These are phyloP conservation scores for Miscanthus lutarioriparius DNA, from an alignment of 176 grass and related monocot genomes.

Conservation along the genomic window DNA sequence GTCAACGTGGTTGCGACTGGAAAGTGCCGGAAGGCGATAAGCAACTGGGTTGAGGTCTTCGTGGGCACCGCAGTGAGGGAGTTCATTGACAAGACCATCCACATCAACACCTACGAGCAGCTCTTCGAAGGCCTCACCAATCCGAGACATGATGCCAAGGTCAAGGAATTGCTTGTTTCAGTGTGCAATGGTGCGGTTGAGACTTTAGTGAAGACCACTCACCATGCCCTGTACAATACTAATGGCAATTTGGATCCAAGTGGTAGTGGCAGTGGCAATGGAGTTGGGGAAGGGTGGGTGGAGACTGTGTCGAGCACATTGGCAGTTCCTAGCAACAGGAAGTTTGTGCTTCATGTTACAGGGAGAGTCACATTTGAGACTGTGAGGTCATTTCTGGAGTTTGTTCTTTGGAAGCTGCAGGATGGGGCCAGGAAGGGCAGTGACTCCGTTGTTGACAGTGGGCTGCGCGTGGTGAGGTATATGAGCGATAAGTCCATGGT, in stretches of 20 bases:
- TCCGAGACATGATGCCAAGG: constrained; percentile 65
- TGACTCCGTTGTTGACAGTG: constrained; percentile 32
- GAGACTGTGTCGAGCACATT: constrained; percentile 69
- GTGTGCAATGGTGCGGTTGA: constrained; percentile 83
- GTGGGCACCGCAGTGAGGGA: constrained; percentile 71
- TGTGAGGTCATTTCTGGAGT: constrained; percentile 86
- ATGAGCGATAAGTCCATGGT: constrained; percentile 78
- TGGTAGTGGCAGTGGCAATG: neutral
- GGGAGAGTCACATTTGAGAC: constrained; percentile 96
- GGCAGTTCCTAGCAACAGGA: constrained; percentile 73
- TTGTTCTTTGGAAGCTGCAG: constrained; percentile 76
- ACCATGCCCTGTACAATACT: constrained; percentile 52
- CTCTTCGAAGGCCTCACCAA: constrained; percentile 88
- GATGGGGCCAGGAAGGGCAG: constrained; percentile 50
- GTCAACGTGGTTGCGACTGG: constrained; percentile 58
- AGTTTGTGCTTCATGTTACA: constrained; percentile 84
- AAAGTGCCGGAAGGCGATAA: constrained; percentile 54
- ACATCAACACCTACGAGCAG: constrained; percentile 93
- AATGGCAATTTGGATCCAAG: constrained; percentile 10
- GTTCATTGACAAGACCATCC: constrained; percentile 92
- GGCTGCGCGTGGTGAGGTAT: constrained; percentile 56
- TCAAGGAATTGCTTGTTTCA: constrained; percentile 72
- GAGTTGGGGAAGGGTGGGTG: constrained; percentile 53
- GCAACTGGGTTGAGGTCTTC: constrained; percentile 57
- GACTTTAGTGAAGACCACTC: constrained; percentile 87